A percentile compares a stretch with the other conserved stretches of the same genome.
Evolutionary conservation across 176 grass and related monocot genomes (phyloP).

Genomic region (Elaeis guineensis): DNA sequence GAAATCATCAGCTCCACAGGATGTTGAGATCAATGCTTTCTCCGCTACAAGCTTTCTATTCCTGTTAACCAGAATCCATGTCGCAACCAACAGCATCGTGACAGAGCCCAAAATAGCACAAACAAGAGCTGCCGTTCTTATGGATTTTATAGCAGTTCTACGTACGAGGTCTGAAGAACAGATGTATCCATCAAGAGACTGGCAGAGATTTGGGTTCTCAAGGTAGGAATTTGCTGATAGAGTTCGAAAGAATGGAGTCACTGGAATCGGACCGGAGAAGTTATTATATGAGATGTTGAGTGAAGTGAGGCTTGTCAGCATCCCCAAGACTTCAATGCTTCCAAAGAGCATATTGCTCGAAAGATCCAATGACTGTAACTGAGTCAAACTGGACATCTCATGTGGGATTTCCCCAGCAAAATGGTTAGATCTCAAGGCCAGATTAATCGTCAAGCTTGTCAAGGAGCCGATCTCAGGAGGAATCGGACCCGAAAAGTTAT

Average conservation of each 20-base stretch:
- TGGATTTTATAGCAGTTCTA: constrained; percentile 46
- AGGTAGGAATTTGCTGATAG: constrained; percentile 52
- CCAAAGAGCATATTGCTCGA: constrained; percentile 61
- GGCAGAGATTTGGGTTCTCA: constrained; percentile 51
- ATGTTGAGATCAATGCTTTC: constrained; percentile 37
- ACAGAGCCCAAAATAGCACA: constrained; percentile 49
- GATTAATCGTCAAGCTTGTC: constrained; percentile 78
- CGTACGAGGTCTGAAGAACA: constrained; percentile 59
- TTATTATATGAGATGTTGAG: constrained; percentile 95
- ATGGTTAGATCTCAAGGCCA: constrained; percentile 72
- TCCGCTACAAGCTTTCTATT: constrained; percentile 25
- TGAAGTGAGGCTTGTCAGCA: constrained; percentile 68
- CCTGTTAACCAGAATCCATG: constrained; percentile 64
- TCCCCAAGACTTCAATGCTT: constrained; percentile 51
- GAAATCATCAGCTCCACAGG: constrained; percentile 50
- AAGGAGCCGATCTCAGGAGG: constrained; percentile 47
- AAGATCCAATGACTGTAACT: constrained; percentile 78
- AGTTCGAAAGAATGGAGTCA: constrained; percentile 76
- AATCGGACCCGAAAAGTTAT: constrained; percentile 51
- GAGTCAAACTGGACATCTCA: constrained; percentile 66
- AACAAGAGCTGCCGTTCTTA: constrained; percentile 50
- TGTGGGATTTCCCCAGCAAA: constrained; percentile 67
- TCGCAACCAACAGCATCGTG: constrained; percentile 33
- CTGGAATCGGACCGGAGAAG: constrained; percentile 86
- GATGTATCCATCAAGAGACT: constrained; percentile 66